Base-by-base conservation (phyloP, 1,139 yeast species). In the Saccharomyces hybrid region DNA sequence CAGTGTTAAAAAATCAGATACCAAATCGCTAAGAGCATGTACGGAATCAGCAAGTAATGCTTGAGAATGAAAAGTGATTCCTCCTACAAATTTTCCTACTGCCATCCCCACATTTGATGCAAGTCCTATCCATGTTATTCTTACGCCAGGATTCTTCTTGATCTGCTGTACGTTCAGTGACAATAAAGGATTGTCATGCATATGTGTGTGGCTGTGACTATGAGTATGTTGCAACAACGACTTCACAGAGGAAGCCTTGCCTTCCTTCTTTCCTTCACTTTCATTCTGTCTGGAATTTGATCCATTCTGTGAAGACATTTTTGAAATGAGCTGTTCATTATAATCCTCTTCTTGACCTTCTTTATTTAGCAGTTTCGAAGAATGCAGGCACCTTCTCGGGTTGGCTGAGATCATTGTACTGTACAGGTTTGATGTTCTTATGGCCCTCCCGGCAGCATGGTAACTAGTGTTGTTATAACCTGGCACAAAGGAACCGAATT, bases 41-140 rank as follows among this genome's bases (percentile, higher is more conserved):
- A 90, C 84, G 0, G 98, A 91, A 69, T 93, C 99, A 0, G 99
- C 99, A 46, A 91, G 71, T 56, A 93, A 77, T 0, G 97, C 93
- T 70, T 91, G 97, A 0, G 99, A 93, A 69, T 93, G 96, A 79
- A 93, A 93, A 50, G 83, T 83, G 16, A 89, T 77, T 2, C 99
- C 99, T 27, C 98, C 98, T 27, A 84, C 70, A 26, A 90, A 93
- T 68, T 93, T 93, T 31, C 95, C 84, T 5, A 81, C 75, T 0
- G 96, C 97, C 85, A 93, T 84, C 20, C 86, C 83, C 14, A 89
- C 81, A 66, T 93, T 93, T 52, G 88, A 89, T 32, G 84, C 71
- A 47, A 93, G 76, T 0, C 99, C 99, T 51, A 91, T 76, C 89
- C 96, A 86, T 1, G 99, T 93, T 64, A 93, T 90, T 59, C 95